Evolutionary conservation across 495 filamentous ascomycete genomes (phyloP), one percentile per base, ranked within the genome.

Genomic region (Xylaria acuta): DNA sequence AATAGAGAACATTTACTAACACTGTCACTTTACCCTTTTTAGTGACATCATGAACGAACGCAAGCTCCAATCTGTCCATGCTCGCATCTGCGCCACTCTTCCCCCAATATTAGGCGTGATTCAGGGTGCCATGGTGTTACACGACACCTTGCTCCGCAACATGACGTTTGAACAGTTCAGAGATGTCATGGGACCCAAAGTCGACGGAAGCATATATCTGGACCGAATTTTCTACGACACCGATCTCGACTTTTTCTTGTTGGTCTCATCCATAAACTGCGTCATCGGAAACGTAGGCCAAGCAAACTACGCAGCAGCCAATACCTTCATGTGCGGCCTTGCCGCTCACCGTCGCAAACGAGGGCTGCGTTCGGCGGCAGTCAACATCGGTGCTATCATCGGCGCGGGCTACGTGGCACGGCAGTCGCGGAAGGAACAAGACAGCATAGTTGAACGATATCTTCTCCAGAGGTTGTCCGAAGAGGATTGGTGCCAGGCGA

Each of bases 281-380:
- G 68, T 84, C 22, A 75, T 80, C 1, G 84, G 84, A 7, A 85
- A 82, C 45, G 53, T 66, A 0, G 83, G 83, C 0, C 87, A 90
- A 71, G 75, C 82, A 40, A 85, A 84, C 32, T 89, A 89, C 67
- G 79, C 81, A 6, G 85, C 86, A 1, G 85, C 84, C 16, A 88
- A 88, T 72, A 80, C 82, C 8, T 89, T 82, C 70, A 79, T 87
- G 43, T 83, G 40, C 20, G 60, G 71, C 18, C 64, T 87, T 1
- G 79, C 80, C 0, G 63, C 62, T 0, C 75, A 84, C n/a, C 76
- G 85, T 0, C 59, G 81, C 7, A 65, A 64, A 22, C 32, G 77
- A 70, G 45, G 81, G 71, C 68, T 86, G 1, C 71, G 72, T 11
- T 78, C 75, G 0, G 74, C 83, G 18, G 78, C 78, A 0, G 73